phyloP scores from a whole-genome alignment of 495 filamentous ascomycete genomes.

The Penicillium lividum region DNA sequence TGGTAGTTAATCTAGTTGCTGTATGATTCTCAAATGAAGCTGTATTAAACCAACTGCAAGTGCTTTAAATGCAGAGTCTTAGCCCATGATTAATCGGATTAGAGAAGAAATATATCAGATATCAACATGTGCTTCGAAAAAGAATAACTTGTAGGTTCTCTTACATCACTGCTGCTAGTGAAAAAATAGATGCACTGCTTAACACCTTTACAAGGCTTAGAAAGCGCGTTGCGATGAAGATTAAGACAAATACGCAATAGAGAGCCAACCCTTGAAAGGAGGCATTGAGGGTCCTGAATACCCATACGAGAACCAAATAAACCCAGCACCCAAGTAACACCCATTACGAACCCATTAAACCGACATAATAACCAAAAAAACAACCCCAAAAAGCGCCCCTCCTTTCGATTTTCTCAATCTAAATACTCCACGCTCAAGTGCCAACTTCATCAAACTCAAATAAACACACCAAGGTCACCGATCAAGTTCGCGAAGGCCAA shows the following conservation, averaged over 20 bases:
- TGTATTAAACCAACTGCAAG: not conserved
- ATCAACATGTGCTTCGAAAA: not conserved
- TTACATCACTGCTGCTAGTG: too few relatives aligned
- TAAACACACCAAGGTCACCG: not conserved
- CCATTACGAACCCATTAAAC: not conserved
- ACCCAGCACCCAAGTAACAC: not conserved
- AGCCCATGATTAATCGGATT: not conserved
- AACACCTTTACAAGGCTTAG: too few relatives aligned
- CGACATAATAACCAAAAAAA: not conserved
- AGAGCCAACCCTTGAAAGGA: not conserved
- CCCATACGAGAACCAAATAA: not conserved
- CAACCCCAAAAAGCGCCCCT: not conserved
- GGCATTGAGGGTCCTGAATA: not conserved
- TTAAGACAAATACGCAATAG: not conserved
- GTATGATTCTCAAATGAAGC: not conserved
- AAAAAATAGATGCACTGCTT: too few relatives aligned
- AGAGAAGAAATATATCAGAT: too few relatives aligned
- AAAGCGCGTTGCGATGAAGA: too few relatives aligned
- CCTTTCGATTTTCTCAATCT: not conserved
- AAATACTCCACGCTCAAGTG: not conserved
- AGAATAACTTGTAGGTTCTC: too few relatives aligned
- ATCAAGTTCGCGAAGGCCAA: not conserved
- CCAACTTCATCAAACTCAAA: not conserved
- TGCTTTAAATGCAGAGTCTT: not conserved
- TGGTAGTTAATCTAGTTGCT: conserved; percentile 1